Evolutionary conservation across 768 basidiomycete genomes (phyloP).

Genomic region (Xerocomellus dryophilus): DNA sequence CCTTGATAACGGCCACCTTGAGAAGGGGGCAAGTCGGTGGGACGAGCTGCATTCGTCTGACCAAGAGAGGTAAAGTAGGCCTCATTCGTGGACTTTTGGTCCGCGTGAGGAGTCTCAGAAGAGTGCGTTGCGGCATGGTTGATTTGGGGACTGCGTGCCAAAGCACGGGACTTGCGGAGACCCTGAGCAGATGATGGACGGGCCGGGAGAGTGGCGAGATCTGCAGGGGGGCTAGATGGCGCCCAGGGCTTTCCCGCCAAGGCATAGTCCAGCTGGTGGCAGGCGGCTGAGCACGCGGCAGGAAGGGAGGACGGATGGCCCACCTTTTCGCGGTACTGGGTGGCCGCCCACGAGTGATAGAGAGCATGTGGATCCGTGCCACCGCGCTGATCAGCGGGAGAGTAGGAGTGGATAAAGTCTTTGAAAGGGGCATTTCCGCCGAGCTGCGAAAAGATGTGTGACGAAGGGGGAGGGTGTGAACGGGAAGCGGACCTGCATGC

Average conservation of each 20-base stretch:
- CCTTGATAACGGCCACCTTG: constrained; percentile 94
- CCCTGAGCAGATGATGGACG: constrained; percentile 76
- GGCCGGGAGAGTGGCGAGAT: constrained; percentile 41
- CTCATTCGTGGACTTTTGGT: constrained; percentile 83
- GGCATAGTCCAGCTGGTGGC: constrained; percentile 69
- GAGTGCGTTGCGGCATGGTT: constrained; percentile 47
- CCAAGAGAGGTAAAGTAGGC: constrained; percentile 83
- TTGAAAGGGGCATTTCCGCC: constrained; percentile 87
- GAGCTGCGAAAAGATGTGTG: constrained; percentile 44
- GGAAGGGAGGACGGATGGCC: background rate
- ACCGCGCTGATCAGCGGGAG: constrained; percentile 63
- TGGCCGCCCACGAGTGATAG: constrained; percentile 92
- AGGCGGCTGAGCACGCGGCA: constrained; percentile 16
- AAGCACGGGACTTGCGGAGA: constrained; percentile 83
- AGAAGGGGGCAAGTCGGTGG: constrained; percentile 80
- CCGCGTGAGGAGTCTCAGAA: constrained; percentile 33
- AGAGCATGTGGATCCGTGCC: constrained; percentile 61
- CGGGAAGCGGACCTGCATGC: constrained; percentile 75
- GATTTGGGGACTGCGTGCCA: constrained; percentile 50
- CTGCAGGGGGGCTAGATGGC: constrained; percentile 65
- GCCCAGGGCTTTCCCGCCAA: constrained; percentile 78
- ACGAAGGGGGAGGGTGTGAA: constrained; percentile 1
- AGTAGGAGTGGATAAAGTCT: constrained; percentile 71
- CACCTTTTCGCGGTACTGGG: constrained; percentile 94
- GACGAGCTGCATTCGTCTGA: constrained; percentile 71